A percentile compares a stretch with the other conserved stretches of the same genome.
Evolutionary conservation across 345 rosid genomes (phyloP).

Genomic region (Cardamine occulta): DNA sequence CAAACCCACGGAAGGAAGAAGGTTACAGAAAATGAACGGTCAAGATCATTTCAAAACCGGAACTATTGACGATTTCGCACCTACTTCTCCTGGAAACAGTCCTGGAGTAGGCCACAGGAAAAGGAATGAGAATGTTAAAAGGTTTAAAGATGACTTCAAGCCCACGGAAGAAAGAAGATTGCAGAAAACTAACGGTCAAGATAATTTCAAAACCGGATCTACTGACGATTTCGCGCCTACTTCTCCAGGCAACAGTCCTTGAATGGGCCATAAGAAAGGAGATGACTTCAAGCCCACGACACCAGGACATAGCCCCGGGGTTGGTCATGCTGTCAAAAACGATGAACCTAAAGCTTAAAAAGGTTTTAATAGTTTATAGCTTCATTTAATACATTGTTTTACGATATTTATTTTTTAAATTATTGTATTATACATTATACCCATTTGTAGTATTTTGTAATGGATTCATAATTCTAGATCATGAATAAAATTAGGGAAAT

Average conservation of each 20-base stretch:
- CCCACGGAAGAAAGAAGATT: slow-evolving; percentile 31
- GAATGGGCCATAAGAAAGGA: slow-evolving; percentile 46
- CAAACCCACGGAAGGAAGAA: slow-evolving; percentile 31
- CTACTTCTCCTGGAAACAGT: slow-evolving; percentile 50
- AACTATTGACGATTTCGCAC: slow-evolving; percentile 40
- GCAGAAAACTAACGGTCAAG: not conserved
- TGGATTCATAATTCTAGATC: slow-evolving; percentile 39
- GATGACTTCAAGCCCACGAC: slow-evolving; percentile 55
- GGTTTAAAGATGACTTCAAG: not conserved
- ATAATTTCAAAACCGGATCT: slow-evolving; percentile 19
- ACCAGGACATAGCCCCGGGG: slow-evolving; percentile 61
- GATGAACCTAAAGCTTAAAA: slow-evolving; percentile 45
- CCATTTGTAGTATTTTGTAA: slow-evolving; percentile 23
- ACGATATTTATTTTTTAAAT: not conserved
- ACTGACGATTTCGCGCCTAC: slow-evolving; percentile 46
- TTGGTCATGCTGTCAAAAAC: slow-evolving; percentile 50
- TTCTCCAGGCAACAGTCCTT: slow-evolving; percentile 51
- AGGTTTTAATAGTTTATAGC: slow-evolving; percentile 5
- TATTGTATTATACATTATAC: not conserved
- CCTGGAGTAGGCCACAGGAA: slow-evolving; percentile 49
- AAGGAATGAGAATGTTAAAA: slow-evolving; percentile 7
- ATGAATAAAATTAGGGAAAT: slow-evolving; percentile 29
- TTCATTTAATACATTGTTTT: slow-evolving; percentile 23
- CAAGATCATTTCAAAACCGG: slow-evolving; percentile 22
- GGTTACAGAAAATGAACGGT: not conserved